These are phyloP conservation scores for Bremia lactucae DNA, from an alignment of 352 stramenopile species.

Conservation along the genomic window DNA sequence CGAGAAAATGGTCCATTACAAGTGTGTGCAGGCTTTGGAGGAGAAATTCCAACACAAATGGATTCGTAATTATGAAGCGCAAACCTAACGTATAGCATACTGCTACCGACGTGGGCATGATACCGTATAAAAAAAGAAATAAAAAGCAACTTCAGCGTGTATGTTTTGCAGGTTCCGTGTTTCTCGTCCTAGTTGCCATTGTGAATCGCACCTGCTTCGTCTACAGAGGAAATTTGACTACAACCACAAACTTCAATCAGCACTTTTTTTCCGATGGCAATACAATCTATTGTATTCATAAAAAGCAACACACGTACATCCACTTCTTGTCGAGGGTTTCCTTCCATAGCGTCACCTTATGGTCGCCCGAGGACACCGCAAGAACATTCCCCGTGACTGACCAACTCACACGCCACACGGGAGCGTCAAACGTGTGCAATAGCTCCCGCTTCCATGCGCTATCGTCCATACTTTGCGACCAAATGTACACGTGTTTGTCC, in stretches of 20 bases:
- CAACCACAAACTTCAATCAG: no score
- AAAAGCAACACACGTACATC: conserved; percentile 67
- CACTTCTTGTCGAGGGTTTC: conserved; percentile 94
- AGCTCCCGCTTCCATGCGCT: conserved; percentile 86
- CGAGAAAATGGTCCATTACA: conserved; percentile 71
- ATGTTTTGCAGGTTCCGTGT: neutral
- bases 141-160: neutral
- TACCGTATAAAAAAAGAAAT: neutral
- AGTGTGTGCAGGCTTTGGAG: conserved; percentile 71
- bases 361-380: conserved; percentile 94
- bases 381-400: conserved; percentile 96
- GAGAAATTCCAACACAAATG: conserved; percentile 43
- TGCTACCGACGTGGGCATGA: no score
- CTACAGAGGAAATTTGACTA: conserved; percentile 85
- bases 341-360: conserved; percentile 98
- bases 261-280: no score
- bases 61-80: conserved; percentile 59
- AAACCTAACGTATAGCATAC: no score
- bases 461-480: conserved; percentile 82
- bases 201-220: conserved; percentile 74
- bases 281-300: no score
- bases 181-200: conserved; percentile 29
- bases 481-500: conserved; percentile 91
- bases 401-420: conserved; percentile 98
- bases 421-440: conserved; percentile 91